Conservation (phyloP, 371 early-diverging fungal species). For the Coemansia sp. region DNA sequence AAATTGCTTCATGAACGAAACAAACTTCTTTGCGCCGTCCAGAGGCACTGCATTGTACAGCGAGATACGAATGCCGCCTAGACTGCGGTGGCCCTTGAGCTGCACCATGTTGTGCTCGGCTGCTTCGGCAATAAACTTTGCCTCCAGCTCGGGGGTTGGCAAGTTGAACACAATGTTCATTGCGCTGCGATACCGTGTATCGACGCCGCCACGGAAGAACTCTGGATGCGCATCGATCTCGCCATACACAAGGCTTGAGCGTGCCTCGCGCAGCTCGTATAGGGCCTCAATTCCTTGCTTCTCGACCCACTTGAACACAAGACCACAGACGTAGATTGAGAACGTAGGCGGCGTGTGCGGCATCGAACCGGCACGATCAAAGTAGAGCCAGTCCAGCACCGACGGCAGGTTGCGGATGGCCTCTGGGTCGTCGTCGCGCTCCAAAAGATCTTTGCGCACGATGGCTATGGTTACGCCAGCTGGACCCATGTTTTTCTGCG, state of each 20-base stretch:
- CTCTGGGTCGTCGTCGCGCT: constrained; percentile 51
- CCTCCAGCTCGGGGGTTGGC: constrained; percentile 70
- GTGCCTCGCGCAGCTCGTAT: constrained; percentile 61
- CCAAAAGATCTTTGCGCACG: constrained; percentile 84
- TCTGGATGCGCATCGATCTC: constrained; percentile 62
- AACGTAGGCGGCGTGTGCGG: constrained; percentile 97
- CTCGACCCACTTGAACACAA: constrained; percentile 80
- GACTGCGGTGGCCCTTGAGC: constrained; percentile 91
- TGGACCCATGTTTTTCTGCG: constrained; percentile 97
- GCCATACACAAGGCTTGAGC: constrained; percentile 69
- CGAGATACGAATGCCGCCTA: constrained; percentile 91
- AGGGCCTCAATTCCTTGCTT: constrained; percentile 72
- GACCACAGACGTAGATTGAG: constrained; percentile 87
- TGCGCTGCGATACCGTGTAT: constrained; percentile 62
- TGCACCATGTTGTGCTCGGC: constrained; percentile 78
- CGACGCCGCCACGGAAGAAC: constrained; percentile 73
- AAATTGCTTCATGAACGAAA: constrained; percentile 79
- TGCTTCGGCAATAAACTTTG: constrained; percentile 76
- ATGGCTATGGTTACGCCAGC: constrained; percentile 93
- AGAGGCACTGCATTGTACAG: constrained; percentile 92
- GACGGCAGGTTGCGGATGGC: constrained; percentile 64
- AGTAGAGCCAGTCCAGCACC: constrained; percentile 85
- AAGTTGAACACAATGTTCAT: constrained; percentile 93
- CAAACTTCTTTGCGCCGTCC: constrained; percentile 76
- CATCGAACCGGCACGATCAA: constrained; percentile 78